phyloP scores from a whole-genome alignment of 176 grass and related monocot species.

The Raddia guianensis region DNA sequence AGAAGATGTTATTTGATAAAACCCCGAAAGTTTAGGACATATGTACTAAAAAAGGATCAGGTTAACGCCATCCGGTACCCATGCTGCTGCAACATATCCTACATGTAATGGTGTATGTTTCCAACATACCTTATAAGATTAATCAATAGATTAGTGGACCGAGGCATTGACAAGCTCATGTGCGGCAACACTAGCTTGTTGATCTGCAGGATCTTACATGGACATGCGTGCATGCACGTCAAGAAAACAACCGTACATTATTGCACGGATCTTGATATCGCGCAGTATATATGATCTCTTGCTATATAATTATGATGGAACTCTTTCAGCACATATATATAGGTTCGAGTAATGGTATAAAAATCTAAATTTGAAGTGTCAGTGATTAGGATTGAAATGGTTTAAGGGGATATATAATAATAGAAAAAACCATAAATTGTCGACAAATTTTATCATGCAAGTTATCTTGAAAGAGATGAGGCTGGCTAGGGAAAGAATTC shows the following conservation, averaged over 20 bases:
- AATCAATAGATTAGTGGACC: not conserved
- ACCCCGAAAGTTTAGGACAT: conserved; percentile 29
- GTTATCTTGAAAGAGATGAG: not conserved
- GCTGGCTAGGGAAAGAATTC: not conserved
- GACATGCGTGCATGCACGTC: conserved; percentile 26
- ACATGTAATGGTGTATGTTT: not conserved
- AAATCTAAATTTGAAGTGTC: not conserved
- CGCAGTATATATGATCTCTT: conserved; percentile 24
- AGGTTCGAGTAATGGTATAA: not conserved
- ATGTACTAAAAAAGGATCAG: not conserved
- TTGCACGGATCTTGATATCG: conserved; percentile 36
- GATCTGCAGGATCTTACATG: conserved; percentile 41
- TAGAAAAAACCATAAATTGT: not conserved
- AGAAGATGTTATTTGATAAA: not conserved
- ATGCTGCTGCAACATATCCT: not conserved
- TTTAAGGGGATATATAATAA: too few species aligned
- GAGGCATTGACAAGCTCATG: conserved; percentile 40
- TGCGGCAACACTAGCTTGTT: conserved; percentile 1
- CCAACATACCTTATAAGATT: not conserved
- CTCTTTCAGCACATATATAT: not conserved
- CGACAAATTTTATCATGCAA: not conserved
- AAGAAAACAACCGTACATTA: conserved; percentile 20
- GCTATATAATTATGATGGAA: not conserved
- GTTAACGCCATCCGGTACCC: conserved; percentile 2
- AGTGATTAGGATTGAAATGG: not conserved